These are phyloP conservation scores for Lipomyces orientalis DNA, from an alignment of 805 yeast species.

Conservation along the genomic window DNA sequence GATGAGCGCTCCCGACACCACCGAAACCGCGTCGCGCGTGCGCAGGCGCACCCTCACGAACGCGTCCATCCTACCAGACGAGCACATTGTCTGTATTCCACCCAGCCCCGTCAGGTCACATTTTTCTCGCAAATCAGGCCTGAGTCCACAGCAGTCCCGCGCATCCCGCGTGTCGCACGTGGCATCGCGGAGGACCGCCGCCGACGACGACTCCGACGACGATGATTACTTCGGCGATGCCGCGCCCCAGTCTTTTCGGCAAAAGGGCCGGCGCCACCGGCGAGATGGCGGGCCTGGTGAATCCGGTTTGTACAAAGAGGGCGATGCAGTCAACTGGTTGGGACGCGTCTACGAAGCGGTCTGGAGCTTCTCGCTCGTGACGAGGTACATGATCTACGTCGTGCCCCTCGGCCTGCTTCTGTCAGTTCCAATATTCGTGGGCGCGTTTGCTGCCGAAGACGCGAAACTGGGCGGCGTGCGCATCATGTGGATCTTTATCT, in stretches of 20 bases:
- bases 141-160: neutral
- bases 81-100: conserved; percentile 6
- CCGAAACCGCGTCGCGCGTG: neutral
- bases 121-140: neutral
- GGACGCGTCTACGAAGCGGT: conserved; percentile 15
- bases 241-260: neutral
- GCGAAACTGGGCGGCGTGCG: conserved; percentile 46
- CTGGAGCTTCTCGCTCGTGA: conserved; percentile 38
- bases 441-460: conserved; percentile 46
- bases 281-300: neutral
- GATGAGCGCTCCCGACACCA: neutral
- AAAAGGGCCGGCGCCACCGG: conserved; percentile 4
- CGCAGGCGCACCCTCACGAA: neutral
- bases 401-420: conserved; percentile 48
- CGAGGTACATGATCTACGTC: conserved; percentile 47
- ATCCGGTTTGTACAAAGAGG: neutral
- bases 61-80: neutral
- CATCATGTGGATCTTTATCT: conserved; percentile 49
- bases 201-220: neutral
- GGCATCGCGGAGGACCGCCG: neutral
- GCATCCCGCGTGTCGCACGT: too few species aligned
- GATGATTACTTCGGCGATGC: neutral
- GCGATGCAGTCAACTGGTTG: conserved; percentile 3
- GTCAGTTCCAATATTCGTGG: conserved; percentile 49
- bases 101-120: neutral